Conservation (phyloP, 2,329 filamentous ascomycete genomes). For the Xylariaceae sp. region DNA sequence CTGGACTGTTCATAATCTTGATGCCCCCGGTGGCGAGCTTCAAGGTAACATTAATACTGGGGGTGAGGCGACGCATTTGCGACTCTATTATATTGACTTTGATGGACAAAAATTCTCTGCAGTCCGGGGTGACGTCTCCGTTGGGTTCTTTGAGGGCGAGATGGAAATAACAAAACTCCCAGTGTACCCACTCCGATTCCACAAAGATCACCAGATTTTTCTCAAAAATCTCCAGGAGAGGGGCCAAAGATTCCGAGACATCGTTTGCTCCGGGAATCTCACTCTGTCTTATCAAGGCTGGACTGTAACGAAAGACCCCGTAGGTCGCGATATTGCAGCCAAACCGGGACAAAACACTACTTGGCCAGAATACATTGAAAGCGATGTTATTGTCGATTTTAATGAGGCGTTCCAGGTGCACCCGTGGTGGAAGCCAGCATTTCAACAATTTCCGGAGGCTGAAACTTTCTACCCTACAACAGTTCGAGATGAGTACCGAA, state of each 20-base stretch:
- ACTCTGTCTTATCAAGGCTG: conserved; percentile 17
- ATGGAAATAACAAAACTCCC: conserved; percentile 21
- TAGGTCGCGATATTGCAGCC: conserved; percentile 14
- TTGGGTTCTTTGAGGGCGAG: conserved; percentile 19
- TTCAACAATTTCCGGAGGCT: conserved; percentile 16
- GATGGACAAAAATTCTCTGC: conserved; percentile 18
- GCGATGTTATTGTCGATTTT: conserved; percentile 21
- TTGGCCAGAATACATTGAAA: conserved; percentile 20
- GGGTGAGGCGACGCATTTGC: conserved; percentile 18
- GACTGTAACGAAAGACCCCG: conserved; percentile 19
- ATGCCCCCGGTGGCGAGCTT: conserved; percentile 14
- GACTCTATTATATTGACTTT: conserved; percentile 21
- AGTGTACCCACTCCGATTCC: conserved; percentile 17
- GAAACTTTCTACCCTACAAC: conserved; percentile 16
- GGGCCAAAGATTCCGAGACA: conserved; percentile 17
- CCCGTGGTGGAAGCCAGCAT: conserved; percentile 21
- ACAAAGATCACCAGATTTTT: conserved; percentile 15
- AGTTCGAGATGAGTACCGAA: conserved; percentile 16
- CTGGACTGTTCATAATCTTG: conserved; percentile 17
- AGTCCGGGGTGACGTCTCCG: conserved; percentile 16
- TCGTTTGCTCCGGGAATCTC: conserved; percentile 17
- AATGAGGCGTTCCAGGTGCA: conserved; percentile 19
- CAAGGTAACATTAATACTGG: conserved; percentile 6
- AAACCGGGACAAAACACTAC: conserved; percentile 13
- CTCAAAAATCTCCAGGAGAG: conserved; percentile 15